Percentiles rank a stretch among this genome's conserved stretches.
Conservation (phyloP, 2,329 filamentous ascomycete genomes). For the Rhinocladiella similis region DNA sequence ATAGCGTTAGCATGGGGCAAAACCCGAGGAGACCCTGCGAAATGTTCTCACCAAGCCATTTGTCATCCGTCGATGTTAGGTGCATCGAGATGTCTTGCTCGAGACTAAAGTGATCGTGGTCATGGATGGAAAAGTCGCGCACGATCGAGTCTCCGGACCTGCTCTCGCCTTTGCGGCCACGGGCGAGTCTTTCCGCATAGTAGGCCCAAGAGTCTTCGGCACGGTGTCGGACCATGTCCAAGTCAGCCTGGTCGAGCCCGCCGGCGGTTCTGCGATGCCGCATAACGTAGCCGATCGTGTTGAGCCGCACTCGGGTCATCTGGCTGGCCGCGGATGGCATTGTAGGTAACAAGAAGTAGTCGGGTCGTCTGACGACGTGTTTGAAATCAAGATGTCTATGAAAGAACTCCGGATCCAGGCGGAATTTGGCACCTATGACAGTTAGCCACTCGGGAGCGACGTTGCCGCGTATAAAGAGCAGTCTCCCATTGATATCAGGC, state of each 20-base stretch:
- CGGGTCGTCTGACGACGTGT: background rate
- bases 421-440: slow-evolving; percentile 17
- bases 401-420: slow-evolving; percentile 25
- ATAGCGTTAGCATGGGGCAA: background rate
- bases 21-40: background rate
- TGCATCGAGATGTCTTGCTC: background rate
- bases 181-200: background rate
- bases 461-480: background rate
- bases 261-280: background rate
- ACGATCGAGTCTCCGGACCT: slow-evolving; percentile 1
- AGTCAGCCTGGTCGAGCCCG: background rate
- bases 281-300: slow-evolving; percentile 8
- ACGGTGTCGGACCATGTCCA: background rate
- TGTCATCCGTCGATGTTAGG: slow-evolving; percentile 2
- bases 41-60: slow-evolving; percentile 7
- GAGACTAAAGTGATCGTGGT: background rate
- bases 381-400: slow-evolving; percentile 20
- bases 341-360: slow-evolving; percentile 2
- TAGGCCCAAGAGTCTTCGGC: slow-evolving; percentile 5
- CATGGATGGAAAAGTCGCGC: background rate
- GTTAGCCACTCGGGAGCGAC: slow-evolving; percentile 12
- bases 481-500: background rate
- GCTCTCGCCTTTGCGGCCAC: too few species aligned
- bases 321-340: slow-evolving; percentile 11
- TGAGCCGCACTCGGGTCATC: slow-evolving; percentile 12